A percentile compares a stretch with the other conserved stretches of the same genome.
These are phyloP conservation scores for Rhynchosporium agropyri DNA, from an alignment of 2,329 filamentous ascomycete genomes.

Conservation along the genomic window DNA sequence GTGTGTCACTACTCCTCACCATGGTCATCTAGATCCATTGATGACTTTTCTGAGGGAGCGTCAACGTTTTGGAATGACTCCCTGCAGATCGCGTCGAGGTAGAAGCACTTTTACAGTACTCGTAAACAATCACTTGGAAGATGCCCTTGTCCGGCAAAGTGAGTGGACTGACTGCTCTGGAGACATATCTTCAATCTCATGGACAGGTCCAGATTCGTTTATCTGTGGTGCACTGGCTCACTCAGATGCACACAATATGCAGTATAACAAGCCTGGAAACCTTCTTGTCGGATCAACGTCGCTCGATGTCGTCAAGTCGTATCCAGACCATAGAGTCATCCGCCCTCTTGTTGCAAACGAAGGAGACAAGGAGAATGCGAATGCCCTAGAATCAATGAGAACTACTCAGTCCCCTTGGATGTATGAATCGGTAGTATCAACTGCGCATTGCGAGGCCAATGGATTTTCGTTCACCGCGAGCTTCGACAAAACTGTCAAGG, in stretches of 20 bases:
- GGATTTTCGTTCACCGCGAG: conserved; percentile 59
- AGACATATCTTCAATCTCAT: conserved; percentile 60
- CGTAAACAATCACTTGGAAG: conserved; percentile 46
- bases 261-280: conserved; percentile 68
- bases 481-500: conserved; percentile 63
- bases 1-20: neutral
- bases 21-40: neutral
- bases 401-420: conserved; percentile 64
- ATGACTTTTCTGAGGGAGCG: conserved; percentile 30
- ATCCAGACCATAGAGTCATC: conserved; percentile 59
- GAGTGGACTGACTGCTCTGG: conserved; percentile 65
- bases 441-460: conserved; percentile 54
- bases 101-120: conserved; percentile 31
- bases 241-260: conserved; percentile 64
- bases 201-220: conserved; percentile 56
- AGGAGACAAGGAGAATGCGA: conserved; percentile 55
- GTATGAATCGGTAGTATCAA: conserved; percentile 65
- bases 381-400: conserved; percentile 54
- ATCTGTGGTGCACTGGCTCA: conserved; percentile 66
- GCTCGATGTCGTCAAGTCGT: conserved; percentile 51
- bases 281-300: conserved; percentile 56
- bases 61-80: conserved; percentile 34
- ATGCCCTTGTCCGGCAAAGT: conserved; percentile 52
- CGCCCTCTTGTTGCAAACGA: conserved; percentile 50
- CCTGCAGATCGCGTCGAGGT: conserved; percentile 26